phyloP scores from a whole-genome alignment of 768 basidiomycete genomes.

The Boletus pseudo-olivaceus region DNA sequence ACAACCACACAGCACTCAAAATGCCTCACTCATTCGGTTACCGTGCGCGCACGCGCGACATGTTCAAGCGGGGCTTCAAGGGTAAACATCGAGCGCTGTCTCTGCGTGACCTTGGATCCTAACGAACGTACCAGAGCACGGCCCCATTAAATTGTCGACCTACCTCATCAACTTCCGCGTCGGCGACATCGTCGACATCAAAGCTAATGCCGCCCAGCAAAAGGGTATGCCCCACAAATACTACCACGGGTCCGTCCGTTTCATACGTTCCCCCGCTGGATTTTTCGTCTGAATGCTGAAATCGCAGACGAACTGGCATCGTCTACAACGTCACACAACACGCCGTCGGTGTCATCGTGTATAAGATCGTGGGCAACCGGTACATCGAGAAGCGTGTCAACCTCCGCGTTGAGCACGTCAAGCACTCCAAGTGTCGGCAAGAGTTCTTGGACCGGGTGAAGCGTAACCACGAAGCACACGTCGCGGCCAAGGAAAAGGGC shows the following conservation, averaged over 20 bases:
- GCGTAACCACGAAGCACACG: slow-evolving; percentile 80
- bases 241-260: slow-evolving; percentile 82
- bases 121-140: slow-evolving; percentile 62
- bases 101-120: slow-evolving; percentile 7
- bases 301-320: slow-evolving; percentile 87
- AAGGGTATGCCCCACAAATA: slow-evolving; percentile 99
- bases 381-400: slow-evolving; percentile 99
- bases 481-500: slow-evolving; percentile 85
- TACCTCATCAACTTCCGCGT: slow-evolving; percentile 91
- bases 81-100: slow-evolving; percentile 46
- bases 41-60: slow-evolving; percentile 99
- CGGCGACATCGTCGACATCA: slow-evolving; percentile 99
- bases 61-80: slow-evolving; percentile 99
- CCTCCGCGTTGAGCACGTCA: slow-evolving; percentile 93
- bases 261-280: neutral
- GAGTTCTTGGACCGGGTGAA: slow-evolving; percentile 97
- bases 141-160: slow-evolving; percentile 85
- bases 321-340: slow-evolving; percentile 97
- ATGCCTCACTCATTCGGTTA: slow-evolving; percentile 99
- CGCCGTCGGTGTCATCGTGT: slow-evolving; percentile 93
- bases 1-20: slow-evolving; percentile 48
- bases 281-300: neutral
- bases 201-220: slow-evolving; percentile 98
- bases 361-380: slow-evolving; percentile 98
- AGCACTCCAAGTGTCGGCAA: slow-evolving; percentile 95